Base-by-base conservation (phyloP, 106 monocot genomes). In the Dioscorea zingiberensis region DNA sequence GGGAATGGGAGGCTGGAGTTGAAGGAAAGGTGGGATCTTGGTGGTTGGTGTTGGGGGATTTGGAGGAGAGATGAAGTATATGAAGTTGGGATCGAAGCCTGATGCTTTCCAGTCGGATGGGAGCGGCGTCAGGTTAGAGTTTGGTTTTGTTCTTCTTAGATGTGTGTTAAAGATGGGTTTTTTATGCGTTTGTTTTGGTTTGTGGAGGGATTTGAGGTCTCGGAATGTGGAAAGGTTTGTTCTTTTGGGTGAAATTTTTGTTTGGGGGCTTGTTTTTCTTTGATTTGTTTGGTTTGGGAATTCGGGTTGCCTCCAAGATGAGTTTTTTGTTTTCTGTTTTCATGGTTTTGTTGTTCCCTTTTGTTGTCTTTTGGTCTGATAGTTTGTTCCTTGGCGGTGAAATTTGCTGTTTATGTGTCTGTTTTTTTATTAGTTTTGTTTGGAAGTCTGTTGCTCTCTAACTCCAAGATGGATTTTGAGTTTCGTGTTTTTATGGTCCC, bases 61-160 rank as follows among this genome's bases (percentile, higher is more conserved):
- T 22, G 61, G 14, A 26, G 61, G 46, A 44, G 55, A 59, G 64
- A 87, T 87, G 87, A 87, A 87, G 87, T 87, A 79, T 69, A 87
- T 87, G 87, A 87, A 87, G 76, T 59, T 87, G 77, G 87, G 87
- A 62, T 87, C 83, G 28, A 87, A 87, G 79, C 83, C 83, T 48
- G 87, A 87, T 60, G 67, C 76, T 28, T 83, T 87, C 67, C 83
- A 83, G 63, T 69, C 73, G 13, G 80, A 83, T 38, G 77, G 74
- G 54, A 76, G 49, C 63, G 63, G 77, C 64, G 76, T 87, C 55
- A 79, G 83, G 87, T 87, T 28, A 68, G n/a, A 3, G 25, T 27
- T 25, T 66, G 21, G 53, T 15, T 15, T 32, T 16, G 2, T 66
- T 48, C 28, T 47, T 27, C 32, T 59, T 67, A 19, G 67, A 22